Evolutionary conservation across 1,139 yeast genomes (phyloP).

Genomic region (Hyphopichia pseudoburtonii): DNA sequence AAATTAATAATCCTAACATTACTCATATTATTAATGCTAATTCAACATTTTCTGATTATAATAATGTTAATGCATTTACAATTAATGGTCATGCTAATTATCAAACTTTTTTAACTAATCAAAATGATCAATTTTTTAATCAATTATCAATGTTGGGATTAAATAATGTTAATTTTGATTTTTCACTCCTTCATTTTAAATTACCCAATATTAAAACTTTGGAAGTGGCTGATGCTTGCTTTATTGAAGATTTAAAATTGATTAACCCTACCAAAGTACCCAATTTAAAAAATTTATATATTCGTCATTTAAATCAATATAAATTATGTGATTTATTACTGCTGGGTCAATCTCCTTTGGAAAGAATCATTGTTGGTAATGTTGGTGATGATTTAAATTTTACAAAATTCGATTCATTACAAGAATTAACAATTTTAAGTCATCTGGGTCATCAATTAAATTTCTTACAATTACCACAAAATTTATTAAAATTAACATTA

Average conservation of each 20-base stretch:
- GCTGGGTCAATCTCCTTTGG: neutral
- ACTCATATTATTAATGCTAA: slow-evolving; percentile 3
- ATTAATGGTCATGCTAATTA: slow-evolving; percentile 4
- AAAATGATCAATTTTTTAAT: neutral
- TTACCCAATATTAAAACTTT: slow-evolving; percentile 1
- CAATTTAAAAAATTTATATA: neutral
- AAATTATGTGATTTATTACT: neutral
- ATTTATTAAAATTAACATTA: neutral
- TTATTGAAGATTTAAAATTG: neutral
- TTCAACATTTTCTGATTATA: neutral
- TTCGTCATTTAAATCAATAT: neutral
- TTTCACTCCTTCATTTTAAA: neutral
- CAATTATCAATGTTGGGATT: neutral
- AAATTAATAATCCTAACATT: slow-evolving; percentile 2
- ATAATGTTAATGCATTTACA: slow-evolving; percentile 1
- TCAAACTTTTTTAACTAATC: neutral
- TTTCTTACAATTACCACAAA: neutral
- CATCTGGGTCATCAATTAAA: neutral
- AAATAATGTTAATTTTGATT: slow-evolving; percentile 2
- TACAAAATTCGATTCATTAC: neutral
- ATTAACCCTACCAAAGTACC: no score
- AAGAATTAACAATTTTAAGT: neutral
- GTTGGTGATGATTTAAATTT: neutral
- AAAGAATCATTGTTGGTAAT: slow-evolving; percentile 1
- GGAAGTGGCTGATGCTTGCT: slow-evolving; percentile 2